phyloP scores from a whole-genome alignment of 78 protist species.

The Speleostelium caveatum region DNA sequence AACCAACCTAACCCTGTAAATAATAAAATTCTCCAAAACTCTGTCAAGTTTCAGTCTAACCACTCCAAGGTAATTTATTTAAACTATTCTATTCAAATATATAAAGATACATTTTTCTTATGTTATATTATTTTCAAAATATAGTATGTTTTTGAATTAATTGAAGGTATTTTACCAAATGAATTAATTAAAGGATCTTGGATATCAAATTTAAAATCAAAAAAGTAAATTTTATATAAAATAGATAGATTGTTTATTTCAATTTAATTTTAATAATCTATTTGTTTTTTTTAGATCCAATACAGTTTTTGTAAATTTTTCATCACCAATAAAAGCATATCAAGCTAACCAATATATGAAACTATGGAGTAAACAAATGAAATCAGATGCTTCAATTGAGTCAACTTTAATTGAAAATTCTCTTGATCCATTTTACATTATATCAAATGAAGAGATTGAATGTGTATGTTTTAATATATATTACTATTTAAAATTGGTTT shows the following conservation, averaged over 20 bases:
- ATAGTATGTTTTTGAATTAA: conserved; percentile 47
- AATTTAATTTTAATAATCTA: not conserved
- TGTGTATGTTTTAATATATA: conserved; percentile 2
- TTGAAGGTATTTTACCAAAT: conserved; percentile 73
- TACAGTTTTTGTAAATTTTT: conserved; percentile 32
- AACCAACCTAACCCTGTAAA: too few relatives aligned
- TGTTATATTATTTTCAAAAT: not conserved
- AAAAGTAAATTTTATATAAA: not conserved
- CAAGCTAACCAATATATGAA: conserved; percentile 51
- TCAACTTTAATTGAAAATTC: conserved; percentile 33
- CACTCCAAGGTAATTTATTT: conserved; percentile 19
- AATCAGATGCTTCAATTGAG: conserved; percentile 10
- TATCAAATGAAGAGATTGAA: not conserved
- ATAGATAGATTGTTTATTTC: not conserved
- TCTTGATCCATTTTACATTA: conserved; percentile 30
- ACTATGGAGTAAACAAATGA: conserved; percentile 35
- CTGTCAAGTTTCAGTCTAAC: conserved; percentile 55
- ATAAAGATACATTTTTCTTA: not conserved
- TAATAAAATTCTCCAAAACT: too few relatives aligned
- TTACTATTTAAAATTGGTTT: too few relatives aligned
- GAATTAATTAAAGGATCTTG: conserved; percentile 51
- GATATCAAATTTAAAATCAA: too few relatives aligned
- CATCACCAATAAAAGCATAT: conserved; percentile 47
- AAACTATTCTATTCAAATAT: not conserved
- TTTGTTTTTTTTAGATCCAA: not conserved